phyloP scores from a whole-genome alignment of 495 filamentous ascomycete genomes.

The Cenococcum geophilum region DNA sequence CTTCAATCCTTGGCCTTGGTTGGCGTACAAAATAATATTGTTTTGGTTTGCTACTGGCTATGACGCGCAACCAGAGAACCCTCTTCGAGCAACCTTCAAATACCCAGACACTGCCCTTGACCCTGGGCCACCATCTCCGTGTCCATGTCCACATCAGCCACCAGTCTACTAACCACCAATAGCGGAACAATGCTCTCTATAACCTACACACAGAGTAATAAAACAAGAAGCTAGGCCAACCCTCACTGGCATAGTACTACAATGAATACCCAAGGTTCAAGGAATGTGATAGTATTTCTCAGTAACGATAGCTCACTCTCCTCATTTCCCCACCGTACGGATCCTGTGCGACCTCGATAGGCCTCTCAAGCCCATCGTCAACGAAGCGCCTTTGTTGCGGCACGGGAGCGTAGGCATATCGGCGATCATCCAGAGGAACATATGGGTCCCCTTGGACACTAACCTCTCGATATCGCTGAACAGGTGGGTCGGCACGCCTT shows the following conservation, averaged over 20 bases:
- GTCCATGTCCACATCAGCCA: too few species aligned
- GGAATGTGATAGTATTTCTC: too few species aligned
- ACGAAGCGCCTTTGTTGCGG: constrained; percentile 21
- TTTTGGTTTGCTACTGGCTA: not conserved
- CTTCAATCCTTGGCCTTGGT: not conserved
- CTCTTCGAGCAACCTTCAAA: not conserved
- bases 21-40: not conserved
- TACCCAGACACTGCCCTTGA: not conserved
- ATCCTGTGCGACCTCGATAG: constrained; percentile 19
- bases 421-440: constrained; percentile 14
- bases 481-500: constrained; percentile 12
- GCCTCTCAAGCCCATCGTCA: constrained; percentile 24
- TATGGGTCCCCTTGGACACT: constrained; percentile 21
- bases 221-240: not conserved
- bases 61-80: not conserved
- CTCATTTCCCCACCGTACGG: constrained; percentile 12
- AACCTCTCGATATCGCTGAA: constrained; percentile 28
- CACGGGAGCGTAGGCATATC: constrained; percentile 18
- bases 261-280: not conserved
- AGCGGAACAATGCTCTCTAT: too few species aligned
- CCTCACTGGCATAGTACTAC: not conserved
- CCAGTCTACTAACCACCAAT: too few species aligned
- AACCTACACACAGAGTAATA: not conserved
- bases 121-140: too few species aligned
- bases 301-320: constrained; percentile 29